These are phyloP conservation scores for Blastocystis sp. DNA, from an alignment of 352 stramenopile species.

Conservation along the genomic window DNA sequence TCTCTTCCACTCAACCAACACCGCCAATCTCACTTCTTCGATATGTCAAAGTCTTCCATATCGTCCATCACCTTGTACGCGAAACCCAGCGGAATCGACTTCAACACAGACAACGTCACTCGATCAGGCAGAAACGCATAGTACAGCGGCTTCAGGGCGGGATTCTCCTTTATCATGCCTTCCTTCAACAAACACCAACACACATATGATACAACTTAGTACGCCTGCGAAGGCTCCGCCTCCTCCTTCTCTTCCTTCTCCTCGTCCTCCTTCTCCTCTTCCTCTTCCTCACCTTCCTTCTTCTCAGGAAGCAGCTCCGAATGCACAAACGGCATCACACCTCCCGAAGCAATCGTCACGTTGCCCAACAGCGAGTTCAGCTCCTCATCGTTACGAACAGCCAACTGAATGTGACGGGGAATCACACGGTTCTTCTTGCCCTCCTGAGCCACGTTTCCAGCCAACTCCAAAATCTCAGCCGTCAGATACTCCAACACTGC, in stretches of 20 bases:
- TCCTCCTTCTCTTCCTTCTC: slow-evolving; percentile 35
- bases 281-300: slow-evolving; percentile 63
- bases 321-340: slow-evolving; percentile 78
- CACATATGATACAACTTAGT: not conserved
- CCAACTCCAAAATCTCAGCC: slow-evolving; percentile 59
- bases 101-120: not conserved
- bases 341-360: slow-evolving; percentile 79
- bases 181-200: slow-evolving; percentile 9
- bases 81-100: slow-evolving; percentile 16
- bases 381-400: slow-evolving; percentile 85
- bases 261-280: slow-evolving; percentile 51
- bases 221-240: slow-evolving; percentile 26
- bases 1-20: not conserved
- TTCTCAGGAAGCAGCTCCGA: slow-evolving; percentile 78
- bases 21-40: not conserved
- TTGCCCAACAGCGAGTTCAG: slow-evolving; percentile 83
- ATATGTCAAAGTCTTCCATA: slow-evolving; percentile 17
- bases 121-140: slow-evolving; percentile 21
- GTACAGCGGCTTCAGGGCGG: slow-evolving; percentile 3
- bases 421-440: slow-evolving; percentile 88
- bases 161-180: not conserved
- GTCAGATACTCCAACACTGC: slow-evolving; percentile 66
- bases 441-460: slow-evolving; percentile 61
- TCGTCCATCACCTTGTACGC: slow-evolving; percentile 9
- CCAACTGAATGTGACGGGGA: slow-evolving; percentile 83